phyloP scores from a whole-genome alignment of 2,329 filamentous ascomycete species.

The Ascochyta fabae region DNA sequence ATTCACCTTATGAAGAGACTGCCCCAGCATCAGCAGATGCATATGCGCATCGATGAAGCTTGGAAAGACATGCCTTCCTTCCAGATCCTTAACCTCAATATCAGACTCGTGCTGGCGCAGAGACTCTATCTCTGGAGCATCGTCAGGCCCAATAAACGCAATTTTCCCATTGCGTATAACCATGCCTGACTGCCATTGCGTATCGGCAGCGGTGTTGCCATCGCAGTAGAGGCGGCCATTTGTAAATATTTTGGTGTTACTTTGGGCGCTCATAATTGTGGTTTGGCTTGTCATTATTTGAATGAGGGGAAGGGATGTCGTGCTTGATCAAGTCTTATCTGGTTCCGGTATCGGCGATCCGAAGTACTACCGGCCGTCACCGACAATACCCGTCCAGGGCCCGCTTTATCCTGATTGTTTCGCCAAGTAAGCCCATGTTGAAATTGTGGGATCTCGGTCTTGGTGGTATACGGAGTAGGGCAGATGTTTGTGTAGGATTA shows the following conservation, averaged over 20 bases:
- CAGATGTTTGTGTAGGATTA: no score
- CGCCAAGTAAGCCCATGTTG: not conserved
- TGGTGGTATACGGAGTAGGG: not conserved
- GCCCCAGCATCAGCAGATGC: conserved; percentile 63
- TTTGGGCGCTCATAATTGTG: conserved; percentile 8
- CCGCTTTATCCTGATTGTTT: conserved; percentile 3
- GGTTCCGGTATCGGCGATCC: conserved; percentile 24
- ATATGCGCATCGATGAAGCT: conserved; percentile 66
- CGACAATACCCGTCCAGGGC: conserved; percentile 3
- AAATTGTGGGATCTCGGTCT: not conserved
- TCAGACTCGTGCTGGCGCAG: conserved; percentile 25
- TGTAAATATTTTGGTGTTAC: conserved; percentile 28
- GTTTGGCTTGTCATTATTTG: not conserved
- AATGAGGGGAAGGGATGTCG: conserved; percentile 4
- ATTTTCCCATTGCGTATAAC: conserved; percentile 52
- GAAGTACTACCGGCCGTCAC: conserved; percentile 17
- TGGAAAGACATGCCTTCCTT: conserved; percentile 55
- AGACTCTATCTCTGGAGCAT: conserved; percentile 34
- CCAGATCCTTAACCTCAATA: conserved; percentile 43
- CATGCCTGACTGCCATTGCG: conserved; percentile 40
- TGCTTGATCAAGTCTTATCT: conserved; percentile 18
- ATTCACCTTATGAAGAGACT: conserved; percentile 60
- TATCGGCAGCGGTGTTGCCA: conserved; percentile 2
- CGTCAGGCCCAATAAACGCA: conserved; percentile 47
- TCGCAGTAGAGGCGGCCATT: conserved; percentile 37